Base-by-base conservation (phyloP, 352 stramenopile genomes). In the Pythium insidiosum region DNA sequence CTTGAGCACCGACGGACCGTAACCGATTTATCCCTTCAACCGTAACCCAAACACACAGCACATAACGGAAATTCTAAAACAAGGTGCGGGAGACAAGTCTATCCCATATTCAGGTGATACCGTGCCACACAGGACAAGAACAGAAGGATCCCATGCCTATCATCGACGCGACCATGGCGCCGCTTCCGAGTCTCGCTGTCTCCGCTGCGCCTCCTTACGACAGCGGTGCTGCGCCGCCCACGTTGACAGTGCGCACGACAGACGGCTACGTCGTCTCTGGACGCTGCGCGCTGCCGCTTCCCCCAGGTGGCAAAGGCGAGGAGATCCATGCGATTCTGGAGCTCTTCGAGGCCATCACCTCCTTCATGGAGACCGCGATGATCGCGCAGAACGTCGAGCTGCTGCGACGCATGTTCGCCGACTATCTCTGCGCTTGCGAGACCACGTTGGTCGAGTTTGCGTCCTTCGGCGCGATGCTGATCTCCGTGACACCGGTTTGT, bases 381-480 rank as follows among this genome's bases (percentile, higher is more conserved):
- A 48, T 68, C 26, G 69, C 61, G 2, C 30, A 70, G 29, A 74
- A 73, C 59, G 13, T 84, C 44, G 43, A 36, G 16, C 53, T 86
- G 30, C 44, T 86, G 56, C 68, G 73, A 3, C 68, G 64, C 40
- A 66, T 87, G 26, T 56, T 73, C 28, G 58, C 58, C 46, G 73
- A 84, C 21, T 84, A 67, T 38, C 51, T 83, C 42, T 63, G 63
- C 21, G 53, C 66, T 12, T 61, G 79, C 11, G 66, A 80, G 45
- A 58, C 53, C 22, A 79, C 68, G 12, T 24, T 84, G 23, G 33
- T 44, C 12, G 33, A 61, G 36, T 74, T 77, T 40, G 55, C 74
- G 46, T 46, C 61, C 16, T 38, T 50, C 39, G 37, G 54, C 19
- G 31, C 20, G 19, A 36, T 15, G 12, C 43, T 50, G 25, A 51